Evolutionary conservation across 2,329 filamentous ascomycete genomes (phyloP).

Genomic region (Orbilia oligospora): DNA sequence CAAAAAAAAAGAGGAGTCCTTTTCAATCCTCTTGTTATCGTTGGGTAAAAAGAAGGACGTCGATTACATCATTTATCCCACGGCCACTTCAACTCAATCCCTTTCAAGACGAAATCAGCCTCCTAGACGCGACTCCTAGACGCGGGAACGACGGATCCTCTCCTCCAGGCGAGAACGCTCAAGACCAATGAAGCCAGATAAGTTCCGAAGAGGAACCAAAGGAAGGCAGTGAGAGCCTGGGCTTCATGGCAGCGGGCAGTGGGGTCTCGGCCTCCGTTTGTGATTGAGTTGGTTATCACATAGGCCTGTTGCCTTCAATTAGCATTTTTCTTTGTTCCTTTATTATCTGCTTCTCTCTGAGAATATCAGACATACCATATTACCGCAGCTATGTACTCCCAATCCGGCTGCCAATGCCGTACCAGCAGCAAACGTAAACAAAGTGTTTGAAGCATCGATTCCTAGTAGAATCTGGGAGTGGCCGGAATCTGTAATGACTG

Average conservation of each 20-base stretch:
- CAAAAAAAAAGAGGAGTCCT: not conserved
- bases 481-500: conserved; percentile 62
- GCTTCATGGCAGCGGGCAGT: conserved; percentile 69
- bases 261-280: conserved; percentile 42
- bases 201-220: conserved; percentile 70
- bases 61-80: conserved; percentile 6
- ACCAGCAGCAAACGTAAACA: conserved; percentile 70
- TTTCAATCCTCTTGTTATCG: not conserved
- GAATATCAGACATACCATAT: conserved; percentile 66
- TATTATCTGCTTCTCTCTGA: not conserved
- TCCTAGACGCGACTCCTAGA: conserved; percentile 65
- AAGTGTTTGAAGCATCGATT: conserved; percentile 69
- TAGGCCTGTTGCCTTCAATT: conserved; percentile 65
- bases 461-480: conserved; percentile 68
- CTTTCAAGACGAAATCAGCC: conserved; percentile 43
- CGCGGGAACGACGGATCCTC: conserved; percentile 65
- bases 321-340: not conserved
- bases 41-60: not conserved
- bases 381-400: conserved; percentile 68
- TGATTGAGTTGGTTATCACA: conserved; percentile 62
- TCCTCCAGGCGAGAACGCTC: conserved; percentile 66
- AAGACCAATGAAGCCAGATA: conserved; percentile 66
- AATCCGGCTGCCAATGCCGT: conserved; percentile 70
- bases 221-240: conserved; percentile 70
- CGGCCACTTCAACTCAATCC: conserved; percentile 34